phyloP scores from a whole-genome alignment of 768 basidiomycete genomes.

The Sporobolomyces roseus region DNA sequence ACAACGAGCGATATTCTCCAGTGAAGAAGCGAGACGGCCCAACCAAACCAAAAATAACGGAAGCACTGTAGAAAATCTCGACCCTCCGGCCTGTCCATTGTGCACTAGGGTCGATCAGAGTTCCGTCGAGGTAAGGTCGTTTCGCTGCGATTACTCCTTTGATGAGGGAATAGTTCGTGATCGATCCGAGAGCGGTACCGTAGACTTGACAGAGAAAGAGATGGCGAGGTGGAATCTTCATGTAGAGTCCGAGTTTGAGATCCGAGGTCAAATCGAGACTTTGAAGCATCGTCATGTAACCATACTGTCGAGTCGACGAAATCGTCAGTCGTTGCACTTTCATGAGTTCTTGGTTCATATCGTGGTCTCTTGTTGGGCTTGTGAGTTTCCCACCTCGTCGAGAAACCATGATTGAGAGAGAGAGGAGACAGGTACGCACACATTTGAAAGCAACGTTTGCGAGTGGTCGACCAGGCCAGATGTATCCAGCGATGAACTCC shows the following conservation, averaged over 20 bases:
- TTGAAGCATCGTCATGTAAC: constrained; percentile 46
- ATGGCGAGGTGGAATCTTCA: constrained; percentile 42
- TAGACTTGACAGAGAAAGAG: constrained; percentile 45
- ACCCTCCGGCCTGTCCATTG: constrained; percentile 44
- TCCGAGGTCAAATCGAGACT: constrained; percentile 43
- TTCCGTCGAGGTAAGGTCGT: constrained; percentile 47
- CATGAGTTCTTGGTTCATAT: no score
- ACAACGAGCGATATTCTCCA: constrained; percentile 44
- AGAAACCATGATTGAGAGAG: no score
- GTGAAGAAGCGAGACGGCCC: constrained; percentile 43
- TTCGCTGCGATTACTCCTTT: constrained; percentile 44
- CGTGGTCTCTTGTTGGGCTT: no score
- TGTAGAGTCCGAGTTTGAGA: constrained; percentile 45
- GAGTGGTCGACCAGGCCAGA: constrained; percentile 44
- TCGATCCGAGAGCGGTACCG: constrained; percentile 43
- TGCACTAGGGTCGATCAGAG: constrained; percentile 38
- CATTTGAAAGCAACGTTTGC: constrained; percentile 47
- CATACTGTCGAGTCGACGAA: no score
- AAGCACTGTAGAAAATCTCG: constrained; percentile 39
- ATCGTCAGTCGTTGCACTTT: no score
- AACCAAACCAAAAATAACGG: constrained; percentile 35
- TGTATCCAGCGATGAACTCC: constrained; percentile 46
- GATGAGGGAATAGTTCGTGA: constrained; percentile 46
- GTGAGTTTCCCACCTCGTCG: no score
- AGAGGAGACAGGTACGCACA: no score